Base-by-base conservation (phyloP, 768 basidiomycete genomes). In the Candolleomyces eurysporus region DNA sequence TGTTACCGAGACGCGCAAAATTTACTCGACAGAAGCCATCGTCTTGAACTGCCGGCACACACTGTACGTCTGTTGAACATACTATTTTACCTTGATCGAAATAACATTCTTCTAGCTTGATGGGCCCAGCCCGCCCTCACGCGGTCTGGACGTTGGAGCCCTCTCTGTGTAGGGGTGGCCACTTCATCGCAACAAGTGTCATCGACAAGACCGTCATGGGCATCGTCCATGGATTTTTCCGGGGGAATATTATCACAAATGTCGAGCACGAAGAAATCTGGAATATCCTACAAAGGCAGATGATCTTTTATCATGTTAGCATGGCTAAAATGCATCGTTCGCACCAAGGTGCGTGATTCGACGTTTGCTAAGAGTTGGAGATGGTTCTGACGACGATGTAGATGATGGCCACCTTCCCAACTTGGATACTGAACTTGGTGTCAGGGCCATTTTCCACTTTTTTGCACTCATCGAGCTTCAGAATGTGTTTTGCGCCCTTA, bases 91-190 rank as follows among this genome's bases (percentile, higher is more conserved):
- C 2, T 50, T n/a, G n/a, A 49, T 21, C 10, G 16, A 16, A 21
- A 14, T 22, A 10, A 22, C 30, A 5, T 21, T 14, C 9, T 21
- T 40, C 2, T 19, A 67, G 64, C 7, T 49, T 59, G 16, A 65
- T 73, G 65, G 40, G 58, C 0, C 69, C 72, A 1, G 65, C 65
- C 16, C 65, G 55, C 4, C 40, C 61, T 0, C 68, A 71, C 40
- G 42, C 53, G 0, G 66, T 68, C 1, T 60, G 53, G 16, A 67
- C 66, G 0, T 36, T 59, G 2, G 60, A 61, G 2, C 4, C 64
- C 48, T 36, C 67, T 8, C 65, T 72, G 2, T 69, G 65, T n/a
- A 39, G 49, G 16, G 70, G 71, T 0, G 64, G 67, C 2, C 70
- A 72, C 52, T 71, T 62, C 31, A 69, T 68, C 46, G n/a, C 63